Conservation (phyloP, 2,329 filamentous ascomycete genomes). For the Epichloe baconii region DNA sequence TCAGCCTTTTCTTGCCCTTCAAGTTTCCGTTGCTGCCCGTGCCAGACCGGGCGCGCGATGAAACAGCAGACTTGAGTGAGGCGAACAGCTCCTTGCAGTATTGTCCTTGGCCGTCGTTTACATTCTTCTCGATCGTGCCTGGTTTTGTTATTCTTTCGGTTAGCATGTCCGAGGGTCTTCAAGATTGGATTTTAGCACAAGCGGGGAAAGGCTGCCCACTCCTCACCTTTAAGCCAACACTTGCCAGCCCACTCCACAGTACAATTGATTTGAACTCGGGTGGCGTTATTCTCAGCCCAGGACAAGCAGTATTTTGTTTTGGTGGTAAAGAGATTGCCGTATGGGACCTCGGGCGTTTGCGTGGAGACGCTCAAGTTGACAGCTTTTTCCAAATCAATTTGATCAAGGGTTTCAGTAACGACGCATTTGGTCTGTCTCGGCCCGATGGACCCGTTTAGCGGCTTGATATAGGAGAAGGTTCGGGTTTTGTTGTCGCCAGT, state of each 20-base stretch:
- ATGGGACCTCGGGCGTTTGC: conserved; percentile 89
- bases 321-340: conserved; percentile 76
- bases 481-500: conserved; percentile 62
- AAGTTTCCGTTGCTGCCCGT: conserved; percentile 30
- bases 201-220: conserved; percentile 10
- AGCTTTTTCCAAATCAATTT: conserved; percentile 74
- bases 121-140: conserved; percentile 94
- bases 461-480: conserved; percentile 82
- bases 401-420: conserved; percentile 72
- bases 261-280: conserved; percentile 76
- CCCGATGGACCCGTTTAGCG: conserved; percentile 69
- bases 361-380: conserved; percentile 73
- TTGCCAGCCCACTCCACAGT: conserved; percentile 94
- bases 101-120: conserved; percentile 73
- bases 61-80: conserved; percentile 59
- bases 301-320: conserved; percentile 93
- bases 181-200: no score
- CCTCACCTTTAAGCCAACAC: conserved; percentile 89
- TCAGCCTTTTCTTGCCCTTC: conserved; percentile 52
- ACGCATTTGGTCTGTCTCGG: conserved; percentile 93
- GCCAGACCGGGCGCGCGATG: conserved; percentile 43
- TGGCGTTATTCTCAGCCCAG: conserved; percentile 80
- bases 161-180: no score
- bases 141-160: background rate
- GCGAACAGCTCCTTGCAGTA: conserved; percentile 74